Percentiles rank a stretch among this genome's conserved stretches.
Conservation (phyloP, 192 early-diverging fungal genomes). For the Allomyces macrogynus region DNA sequence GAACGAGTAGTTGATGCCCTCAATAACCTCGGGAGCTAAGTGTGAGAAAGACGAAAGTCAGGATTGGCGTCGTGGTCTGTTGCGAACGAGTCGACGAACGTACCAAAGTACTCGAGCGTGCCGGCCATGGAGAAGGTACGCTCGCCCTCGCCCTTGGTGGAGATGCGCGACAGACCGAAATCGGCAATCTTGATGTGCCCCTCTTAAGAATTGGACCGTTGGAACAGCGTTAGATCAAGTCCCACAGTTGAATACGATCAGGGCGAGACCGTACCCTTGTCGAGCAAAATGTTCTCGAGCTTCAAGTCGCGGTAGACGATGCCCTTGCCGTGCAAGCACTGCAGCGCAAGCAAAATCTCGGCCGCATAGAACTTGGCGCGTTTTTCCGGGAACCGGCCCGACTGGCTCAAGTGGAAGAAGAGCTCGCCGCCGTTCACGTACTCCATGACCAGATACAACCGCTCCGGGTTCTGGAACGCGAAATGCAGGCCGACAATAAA, state of each 20-base stretch:
- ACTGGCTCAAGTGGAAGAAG: slow-evolving; percentile 57
- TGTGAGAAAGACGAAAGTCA: background rate
- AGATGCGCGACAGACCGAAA: slow-evolving; percentile 17
- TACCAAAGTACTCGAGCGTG: slow-evolving; percentile 25
- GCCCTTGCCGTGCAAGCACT: slow-evolving; percentile 30
- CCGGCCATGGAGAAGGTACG: slow-evolving; percentile 15
- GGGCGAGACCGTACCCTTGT: slow-evolving; percentile 8
- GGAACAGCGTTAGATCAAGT: too few relatives aligned
- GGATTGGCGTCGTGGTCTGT: too few relatives aligned
- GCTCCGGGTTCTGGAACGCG: slow-evolving; percentile 75
- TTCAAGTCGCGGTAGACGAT: slow-evolving; percentile 50
- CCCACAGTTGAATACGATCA: too few relatives aligned
- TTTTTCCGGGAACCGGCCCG: slow-evolving; percentile 22
- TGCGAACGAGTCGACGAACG: background rate
- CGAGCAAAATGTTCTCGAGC: slow-evolving; percentile 47
- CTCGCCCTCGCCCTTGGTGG: slow-evolving; percentile 4
- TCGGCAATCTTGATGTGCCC: slow-evolving; percentile 33
- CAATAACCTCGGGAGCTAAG: slow-evolving; percentile 27
- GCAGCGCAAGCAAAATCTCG: slow-evolving; percentile 27
- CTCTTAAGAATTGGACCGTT: background rate
- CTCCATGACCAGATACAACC: slow-evolving; percentile 72
- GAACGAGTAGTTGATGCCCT: slow-evolving; percentile 17
- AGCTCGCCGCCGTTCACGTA: slow-evolving; percentile 86
- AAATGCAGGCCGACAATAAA: slow-evolving; percentile 84
- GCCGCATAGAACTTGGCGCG: slow-evolving; percentile 27